Percentiles rank a stretch among this genome's conserved stretches.
phyloP scores from a whole-genome alignment of 345 rosid species.

The Eutrema japonicum region DNA sequence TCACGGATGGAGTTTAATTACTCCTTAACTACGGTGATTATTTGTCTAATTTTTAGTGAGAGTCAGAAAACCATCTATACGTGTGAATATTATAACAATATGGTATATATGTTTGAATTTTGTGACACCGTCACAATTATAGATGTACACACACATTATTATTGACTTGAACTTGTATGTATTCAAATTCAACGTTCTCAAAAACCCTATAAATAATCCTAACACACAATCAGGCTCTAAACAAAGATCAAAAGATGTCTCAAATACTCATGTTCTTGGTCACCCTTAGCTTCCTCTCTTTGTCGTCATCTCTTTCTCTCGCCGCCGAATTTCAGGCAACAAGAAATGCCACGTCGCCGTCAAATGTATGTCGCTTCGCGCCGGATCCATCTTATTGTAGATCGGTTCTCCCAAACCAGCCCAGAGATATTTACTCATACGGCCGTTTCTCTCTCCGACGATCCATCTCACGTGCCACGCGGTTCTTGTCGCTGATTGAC shows the following conservation, averaged over 20 bases:
- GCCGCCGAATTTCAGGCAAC: conserved; percentile 9
- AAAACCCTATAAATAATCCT: conserved; percentile 40
- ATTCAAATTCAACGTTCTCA: conserved; percentile 30
- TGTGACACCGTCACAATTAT: conserved; percentile 38
- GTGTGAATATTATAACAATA: conserved; percentile 32
- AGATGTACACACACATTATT: conserved; percentile 23
- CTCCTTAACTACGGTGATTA: conserved; percentile 6
- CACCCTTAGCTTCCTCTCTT: conserved; percentile 22
- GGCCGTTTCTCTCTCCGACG: conserved; percentile 62
- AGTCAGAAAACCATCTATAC: not conserved
- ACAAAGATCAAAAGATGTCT: conserved; percentile 31
- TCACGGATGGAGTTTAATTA: not conserved
- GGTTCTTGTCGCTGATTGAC: conserved; percentile 55
- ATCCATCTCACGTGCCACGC: conserved; percentile 64
- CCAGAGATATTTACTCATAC: conserved; percentile 57
- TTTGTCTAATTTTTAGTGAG: conserved; percentile 3
- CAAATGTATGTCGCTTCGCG: conserved; percentile 55
- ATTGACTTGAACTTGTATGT: conserved; percentile 34
- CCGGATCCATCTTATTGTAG: conserved; percentile 72
- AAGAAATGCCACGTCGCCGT: conserved; percentile 38
- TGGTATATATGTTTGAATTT: conserved; percentile 43
- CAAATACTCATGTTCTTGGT: conserved; percentile 37
- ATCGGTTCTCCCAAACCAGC: conserved; percentile 57
- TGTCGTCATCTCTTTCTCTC: conserved; percentile 34
- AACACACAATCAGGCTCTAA: conserved; percentile 5